A percentile compares a stretch with the other conserved stretches of the same genome.
Evolutionary conservation across 805 yeast genomes (phyloP).

Genomic region (Pichia eremophila): DNA sequence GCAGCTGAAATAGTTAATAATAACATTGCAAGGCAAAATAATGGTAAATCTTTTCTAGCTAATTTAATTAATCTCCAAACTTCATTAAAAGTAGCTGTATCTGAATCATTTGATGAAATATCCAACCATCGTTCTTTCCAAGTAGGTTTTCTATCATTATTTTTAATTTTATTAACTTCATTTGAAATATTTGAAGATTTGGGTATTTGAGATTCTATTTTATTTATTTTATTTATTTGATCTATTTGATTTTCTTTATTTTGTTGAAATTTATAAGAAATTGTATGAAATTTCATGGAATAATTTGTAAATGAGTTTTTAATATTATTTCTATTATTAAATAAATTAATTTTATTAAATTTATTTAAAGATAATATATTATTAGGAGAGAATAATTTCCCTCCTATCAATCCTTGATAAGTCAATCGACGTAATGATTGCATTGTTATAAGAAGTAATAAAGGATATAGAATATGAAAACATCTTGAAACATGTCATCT

Average conservation of each 20-base stretch:
- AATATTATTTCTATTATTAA: no score
- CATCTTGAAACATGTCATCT: no score
- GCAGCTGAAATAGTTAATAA: conserved; percentile 39
- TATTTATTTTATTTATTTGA: neutral
- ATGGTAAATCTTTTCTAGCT: conserved; percentile 36
- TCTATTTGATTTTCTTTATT: neutral
- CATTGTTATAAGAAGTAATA: neutral
- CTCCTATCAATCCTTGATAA: neutral
- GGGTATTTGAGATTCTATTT: neutral
- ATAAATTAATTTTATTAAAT: no score
- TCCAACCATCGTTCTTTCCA: conserved; percentile 25
- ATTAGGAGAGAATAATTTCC: neutral
- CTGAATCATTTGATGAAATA: conserved; percentile 24
- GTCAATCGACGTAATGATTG: neutral
- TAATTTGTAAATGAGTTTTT: neutral
- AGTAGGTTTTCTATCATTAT: conserved; percentile 2
- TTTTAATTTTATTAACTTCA: neutral
- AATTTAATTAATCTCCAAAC: conserved; percentile 32
- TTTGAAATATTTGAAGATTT: neutral
- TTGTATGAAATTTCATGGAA: neutral
- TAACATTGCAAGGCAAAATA: conserved; percentile 33
- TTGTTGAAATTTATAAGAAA: neutral
- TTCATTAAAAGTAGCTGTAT: conserved; percentile 28
- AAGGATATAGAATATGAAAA: no score
- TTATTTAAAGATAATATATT: neutral